These are phyloP conservation scores for Penicillium sclerotiorum DNA, from an alignment of 2,329 filamentous ascomycete genomes.

Conservation along the genomic window DNA sequence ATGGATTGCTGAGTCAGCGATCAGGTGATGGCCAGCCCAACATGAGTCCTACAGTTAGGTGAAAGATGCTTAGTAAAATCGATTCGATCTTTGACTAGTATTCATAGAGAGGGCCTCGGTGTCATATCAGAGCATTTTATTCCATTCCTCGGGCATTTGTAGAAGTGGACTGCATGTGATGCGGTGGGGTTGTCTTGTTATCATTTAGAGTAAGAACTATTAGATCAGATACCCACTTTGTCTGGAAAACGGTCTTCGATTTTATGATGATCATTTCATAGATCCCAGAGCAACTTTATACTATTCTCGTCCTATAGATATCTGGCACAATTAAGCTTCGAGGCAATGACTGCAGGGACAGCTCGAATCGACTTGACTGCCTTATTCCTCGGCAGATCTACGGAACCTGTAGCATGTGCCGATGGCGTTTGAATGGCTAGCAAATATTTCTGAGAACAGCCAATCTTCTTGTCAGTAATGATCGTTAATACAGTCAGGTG, in stretches of 20 bases:
- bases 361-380: not conserved
- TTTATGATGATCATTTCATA: no score
- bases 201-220: conserved; percentile 5
- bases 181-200: not conserved
- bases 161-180: not conserved
- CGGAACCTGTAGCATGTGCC: not conserved
- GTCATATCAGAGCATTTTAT: not conserved
- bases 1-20: conserved; percentile 20
- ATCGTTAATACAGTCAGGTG: no score
- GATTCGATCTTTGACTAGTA: no score
- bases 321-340: no score
- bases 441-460: no score
- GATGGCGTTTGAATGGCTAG: not conserved
- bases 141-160: not conserved
- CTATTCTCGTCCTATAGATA: no score
- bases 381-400: not conserved
- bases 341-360: not conserved
- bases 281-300: no score
- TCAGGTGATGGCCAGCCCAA: conserved; percentile 40
- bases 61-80: no score
- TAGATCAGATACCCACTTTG: conserved; percentile 2
- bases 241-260: no score
- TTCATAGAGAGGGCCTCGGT: no score
- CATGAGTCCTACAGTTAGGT: not conserved
- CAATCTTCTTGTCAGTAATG: no score